Base-by-base conservation (phyloP, 768 basidiomycete species). In the Mycena maculata region DNA sequence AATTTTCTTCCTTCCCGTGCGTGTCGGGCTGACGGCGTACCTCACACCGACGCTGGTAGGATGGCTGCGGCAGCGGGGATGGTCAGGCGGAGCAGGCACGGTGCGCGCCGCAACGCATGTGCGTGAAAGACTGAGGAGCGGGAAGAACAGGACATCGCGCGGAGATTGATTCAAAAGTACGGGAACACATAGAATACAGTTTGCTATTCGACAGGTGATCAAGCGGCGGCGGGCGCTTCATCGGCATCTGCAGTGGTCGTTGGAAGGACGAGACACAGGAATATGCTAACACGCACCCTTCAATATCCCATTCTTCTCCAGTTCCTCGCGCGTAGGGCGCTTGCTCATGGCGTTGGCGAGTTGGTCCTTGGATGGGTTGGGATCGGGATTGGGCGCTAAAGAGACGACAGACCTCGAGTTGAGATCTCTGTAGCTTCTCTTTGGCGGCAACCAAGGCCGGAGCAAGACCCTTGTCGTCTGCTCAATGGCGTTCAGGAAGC, bases 1-100 rank as follows among this genome's bases (percentile, higher is more conserved):
- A 82, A 97, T 94, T 0, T 74, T 95, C 1, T 93, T 98, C 75
- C 76, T 99, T 23, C 98, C 98, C 11, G 78, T 99, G 25, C 84
- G 98, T 42, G 87, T 98, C 0, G 98, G 95, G 0, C 79, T 96
- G 68, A 98, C 97, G 0, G 95, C 93, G 1, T 90, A 89, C 1
- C 80, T 93, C 56, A 97, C 96, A 0, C 96, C 96, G 0, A 85
- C 85, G 69, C 77, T 98, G n/a, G 96, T 98, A 5, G 84, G 85
- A 22, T 97, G 94, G 93, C 80, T 98, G 58, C 83, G 87, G n/a
- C 80, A 78, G 38, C 81, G 90, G 67, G 95, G 96, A 1, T 98
- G 95, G 95, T 90, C 88, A 2, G 91, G 92, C 15, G 81, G 87
- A 25, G 87, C 84, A n/a, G 92, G 92, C 6, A 84, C 91, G 9